Evolutionary conservation across 2,329 filamentous ascomycete genomes (phyloP).

Genomic region (Zalaria sp.): DNA sequence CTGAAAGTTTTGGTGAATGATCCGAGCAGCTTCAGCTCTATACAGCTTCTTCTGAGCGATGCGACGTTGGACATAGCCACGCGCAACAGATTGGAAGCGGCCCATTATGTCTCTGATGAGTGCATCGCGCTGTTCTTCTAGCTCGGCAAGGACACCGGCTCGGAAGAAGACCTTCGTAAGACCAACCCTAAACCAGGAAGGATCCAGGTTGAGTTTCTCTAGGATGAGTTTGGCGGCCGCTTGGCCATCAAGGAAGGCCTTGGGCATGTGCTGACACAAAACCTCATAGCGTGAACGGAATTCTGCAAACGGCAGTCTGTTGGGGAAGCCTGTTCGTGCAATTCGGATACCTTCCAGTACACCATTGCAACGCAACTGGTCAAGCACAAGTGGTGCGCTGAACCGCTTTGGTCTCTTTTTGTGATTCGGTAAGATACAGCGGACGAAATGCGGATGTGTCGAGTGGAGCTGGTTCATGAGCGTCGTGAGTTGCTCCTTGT

Average conservation of each 20-base stretch:
- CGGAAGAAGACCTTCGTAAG: constrained; percentile 97
- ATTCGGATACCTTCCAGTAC: constrained; percentile 98
- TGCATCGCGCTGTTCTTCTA: constrained; percentile 89
- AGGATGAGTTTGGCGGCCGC: constrained; percentile 74
- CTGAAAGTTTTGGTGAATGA: constrained; percentile 89
- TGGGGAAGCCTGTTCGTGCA: constrained; percentile 91
- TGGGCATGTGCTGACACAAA: constrained; percentile 75
- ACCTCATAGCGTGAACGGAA: constrained; percentile 95
- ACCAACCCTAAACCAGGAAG: constrained; percentile 77
- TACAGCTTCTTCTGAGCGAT: constrained; percentile 89
- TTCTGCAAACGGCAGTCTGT: constrained; percentile 79
- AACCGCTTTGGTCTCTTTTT: constrained; percentile 94
- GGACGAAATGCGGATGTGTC: constrained; percentile 95
- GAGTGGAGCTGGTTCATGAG: constrained; percentile 89
- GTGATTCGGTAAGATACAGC: constrained; percentile 95
- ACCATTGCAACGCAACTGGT: constrained; percentile 97
- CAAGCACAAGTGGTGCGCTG: constrained; percentile 79
- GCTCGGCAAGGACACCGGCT: constrained; percentile 84
- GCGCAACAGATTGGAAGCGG: constrained; percentile 79
- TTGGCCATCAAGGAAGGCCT: constrained; percentile 83
- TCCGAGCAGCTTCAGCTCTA: constrained; percentile 81
- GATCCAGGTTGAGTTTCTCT: constrained; percentile 75
- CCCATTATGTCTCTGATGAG: constrained; percentile 91
- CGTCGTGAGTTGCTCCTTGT: constrained; percentile 97
- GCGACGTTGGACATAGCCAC: constrained; percentile 78